phyloP scores from a whole-genome alignment of 2,329 filamentous ascomycete species.

The Aspergillus ruber region DNA sequence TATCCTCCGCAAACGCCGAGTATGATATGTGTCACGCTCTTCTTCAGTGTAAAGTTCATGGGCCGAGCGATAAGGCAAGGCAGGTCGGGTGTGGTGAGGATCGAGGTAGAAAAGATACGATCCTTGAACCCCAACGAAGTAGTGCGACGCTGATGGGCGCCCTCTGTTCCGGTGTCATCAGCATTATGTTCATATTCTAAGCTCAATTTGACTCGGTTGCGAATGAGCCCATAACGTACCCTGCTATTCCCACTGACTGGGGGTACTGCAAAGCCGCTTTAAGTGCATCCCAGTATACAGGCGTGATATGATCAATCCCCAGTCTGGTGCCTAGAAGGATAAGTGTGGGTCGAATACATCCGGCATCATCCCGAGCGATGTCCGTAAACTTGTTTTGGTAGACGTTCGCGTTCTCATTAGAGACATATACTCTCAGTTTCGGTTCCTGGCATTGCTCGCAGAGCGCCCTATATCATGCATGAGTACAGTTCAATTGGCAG shows the following conservation, averaged over 20 bases:
- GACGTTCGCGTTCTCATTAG: conserved; percentile 82
- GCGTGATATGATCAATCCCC: conserved; percentile 89
- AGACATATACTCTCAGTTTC: conserved; percentile 75
- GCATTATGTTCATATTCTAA: neutral
- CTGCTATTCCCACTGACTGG: conserved; percentile 93
- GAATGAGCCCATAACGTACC: conserved; percentile 47
- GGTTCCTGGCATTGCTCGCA: conserved; percentile 58
- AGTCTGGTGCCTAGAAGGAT: conserved; percentile 83
- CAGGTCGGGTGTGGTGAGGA: conserved; percentile 76
- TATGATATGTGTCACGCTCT: conserved; percentile 81
- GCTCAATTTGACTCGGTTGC: neutral
- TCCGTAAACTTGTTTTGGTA: conserved; percentile 84
- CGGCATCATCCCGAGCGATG: conserved; percentile 62
- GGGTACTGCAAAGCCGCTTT: conserved; percentile 76
- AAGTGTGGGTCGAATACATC: conserved; percentile 71
- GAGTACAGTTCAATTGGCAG: conserved; percentile 1
- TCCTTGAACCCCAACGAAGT: conserved; percentile 67
- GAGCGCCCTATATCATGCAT: conserved; percentile 55
- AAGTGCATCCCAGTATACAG: conserved; percentile 91
- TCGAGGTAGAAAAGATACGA: conserved; percentile 89
- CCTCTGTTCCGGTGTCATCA: conserved; percentile 51
- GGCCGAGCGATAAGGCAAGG: conserved; percentile 55
- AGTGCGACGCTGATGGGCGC: conserved; percentile 81
- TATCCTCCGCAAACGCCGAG: conserved; percentile 71
- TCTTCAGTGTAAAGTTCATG: conserved; percentile 55